Conservation (phyloP, 2,329 filamentous ascomycete genomes). For the Aspergillus aculeatus region DNA sequence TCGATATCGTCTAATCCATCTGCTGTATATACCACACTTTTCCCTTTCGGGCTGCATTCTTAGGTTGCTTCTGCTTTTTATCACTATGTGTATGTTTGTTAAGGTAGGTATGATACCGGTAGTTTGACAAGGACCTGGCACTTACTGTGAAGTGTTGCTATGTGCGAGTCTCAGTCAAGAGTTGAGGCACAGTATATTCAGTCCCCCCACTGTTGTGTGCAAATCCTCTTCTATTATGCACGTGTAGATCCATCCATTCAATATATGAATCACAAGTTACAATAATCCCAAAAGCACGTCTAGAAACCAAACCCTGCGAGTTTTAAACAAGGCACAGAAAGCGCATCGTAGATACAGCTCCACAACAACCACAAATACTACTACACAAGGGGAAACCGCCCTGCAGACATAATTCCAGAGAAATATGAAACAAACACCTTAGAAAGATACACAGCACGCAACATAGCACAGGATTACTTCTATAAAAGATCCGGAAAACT, state of each 20-base stretch:
- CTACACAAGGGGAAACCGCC: not conserved
- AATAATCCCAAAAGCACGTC: no score
- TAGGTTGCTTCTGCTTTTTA: not conserved
- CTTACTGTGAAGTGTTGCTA: no score
- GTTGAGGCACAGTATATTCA: no score
- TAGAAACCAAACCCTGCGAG: no score
- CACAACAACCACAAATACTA: not conserved
- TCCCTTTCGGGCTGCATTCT: not conserved
- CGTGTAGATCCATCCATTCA: no score
- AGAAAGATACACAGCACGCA: not conserved
- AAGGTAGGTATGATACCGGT: no score
- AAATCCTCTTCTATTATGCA: no score
- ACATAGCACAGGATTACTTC: not conserved
- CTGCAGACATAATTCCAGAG: not conserved
- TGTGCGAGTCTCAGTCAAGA: no score
- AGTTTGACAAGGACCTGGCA: no score
- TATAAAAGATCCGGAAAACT: not conserved
- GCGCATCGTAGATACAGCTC: not conserved
- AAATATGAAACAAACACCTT: not conserved
- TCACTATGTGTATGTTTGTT: no score
- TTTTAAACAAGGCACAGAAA: not conserved
- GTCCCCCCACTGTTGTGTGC: no score
- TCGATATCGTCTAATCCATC: constrained; percentile 4
- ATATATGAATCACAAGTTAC: no score
- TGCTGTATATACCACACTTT: not conserved